Evolutionary conservation across 371 early-diverging fungal species (phyloP).

Genomic region (Mortierella sp.): DNA sequence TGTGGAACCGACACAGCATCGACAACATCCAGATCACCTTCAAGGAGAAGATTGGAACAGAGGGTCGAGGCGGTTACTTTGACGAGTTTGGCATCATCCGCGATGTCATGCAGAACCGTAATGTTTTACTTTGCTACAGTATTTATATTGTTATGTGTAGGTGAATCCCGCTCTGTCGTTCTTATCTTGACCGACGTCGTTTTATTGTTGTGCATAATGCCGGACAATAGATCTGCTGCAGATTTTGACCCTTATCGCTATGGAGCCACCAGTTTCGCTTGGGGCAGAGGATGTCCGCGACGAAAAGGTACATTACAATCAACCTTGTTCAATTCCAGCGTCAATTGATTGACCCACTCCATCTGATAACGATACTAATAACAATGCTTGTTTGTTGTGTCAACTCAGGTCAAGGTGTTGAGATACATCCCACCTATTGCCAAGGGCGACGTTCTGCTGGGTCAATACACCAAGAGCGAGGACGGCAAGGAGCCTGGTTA

Average conservation of each 20-base stretch:
- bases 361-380: not conserved
- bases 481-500: constrained; percentile 90
- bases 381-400: not conserved
- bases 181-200: not conserved
- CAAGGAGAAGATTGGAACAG: constrained; percentile 98
- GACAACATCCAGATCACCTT: constrained; percentile 97
- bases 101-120: constrained; percentile 99
- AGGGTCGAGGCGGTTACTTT: constrained; percentile 99
- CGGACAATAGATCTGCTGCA: constrained; percentile 82
- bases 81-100: constrained; percentile 99
- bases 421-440: constrained; percentile 86
- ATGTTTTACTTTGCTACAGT: constrained; percentile 15
- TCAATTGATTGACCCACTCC: not conserved
- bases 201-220: not conserved
- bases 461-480: constrained; percentile 84
- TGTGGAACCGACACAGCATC: constrained; percentile 93
- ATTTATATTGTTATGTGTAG: not conserved
- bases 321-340: not conserved
- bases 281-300: constrained; percentile 93
- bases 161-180: not conserved
- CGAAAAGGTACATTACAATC: constrained; percentile 75
- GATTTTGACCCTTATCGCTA: constrained; percentile 90
- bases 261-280: constrained; percentile 91
- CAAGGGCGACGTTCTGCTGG: constrained; percentile 85
- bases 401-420: constrained; percentile 84